Percentiles rank a stretch among this genome's conserved stretches.
phyloP scores from a whole-genome alignment of 805 yeast species.

The Yamadazyma kitorensis region DNA sequence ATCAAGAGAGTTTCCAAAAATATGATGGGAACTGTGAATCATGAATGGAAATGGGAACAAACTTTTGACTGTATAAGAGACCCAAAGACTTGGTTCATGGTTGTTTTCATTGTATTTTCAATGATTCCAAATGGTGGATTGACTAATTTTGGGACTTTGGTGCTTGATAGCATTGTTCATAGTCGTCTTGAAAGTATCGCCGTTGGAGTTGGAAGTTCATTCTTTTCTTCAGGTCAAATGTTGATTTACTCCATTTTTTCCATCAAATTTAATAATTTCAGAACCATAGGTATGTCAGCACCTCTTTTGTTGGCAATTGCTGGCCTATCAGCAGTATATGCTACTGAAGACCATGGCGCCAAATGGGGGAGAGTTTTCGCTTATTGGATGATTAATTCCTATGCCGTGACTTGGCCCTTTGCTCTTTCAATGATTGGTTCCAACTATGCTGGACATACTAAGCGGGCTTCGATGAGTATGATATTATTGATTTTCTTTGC shows the following conservation, averaged over 20 bases:
- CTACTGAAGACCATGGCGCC: conserved; percentile 13
- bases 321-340: conserved; percentile 15
- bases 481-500: conserved; percentile 8
- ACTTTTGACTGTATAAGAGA: conserved; percentile 31
- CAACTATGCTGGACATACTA: conserved; percentile 12
- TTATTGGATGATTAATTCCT: conserved; percentile 28
- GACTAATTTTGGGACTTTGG: conserved; percentile 28
- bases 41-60: conserved; percentile 33
- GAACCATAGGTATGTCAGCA: conserved; percentile 8
- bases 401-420: conserved; percentile 22
- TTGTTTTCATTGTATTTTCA: conserved; percentile 19
- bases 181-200: conserved; percentile 5
- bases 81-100: conserved; percentile 33
- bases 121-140: conserved; percentile 36
- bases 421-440: conserved; percentile 22
- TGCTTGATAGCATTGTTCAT: conserved; percentile 7
- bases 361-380: conserved; percentile 28
- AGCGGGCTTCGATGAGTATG: conserved; percentile 10
- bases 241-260: conserved; percentile 5
- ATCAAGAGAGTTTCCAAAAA: conserved; percentile 19
- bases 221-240: conserved; percentile 8
- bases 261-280: conserved; percentile 5
- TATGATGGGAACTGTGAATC: conserved; percentile 29
- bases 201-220: conserved; percentile 7
- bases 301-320: conserved; percentile 13